Conservation (phyloP, 805 yeast genomes). For the Grigorovia jiainica region DNA sequence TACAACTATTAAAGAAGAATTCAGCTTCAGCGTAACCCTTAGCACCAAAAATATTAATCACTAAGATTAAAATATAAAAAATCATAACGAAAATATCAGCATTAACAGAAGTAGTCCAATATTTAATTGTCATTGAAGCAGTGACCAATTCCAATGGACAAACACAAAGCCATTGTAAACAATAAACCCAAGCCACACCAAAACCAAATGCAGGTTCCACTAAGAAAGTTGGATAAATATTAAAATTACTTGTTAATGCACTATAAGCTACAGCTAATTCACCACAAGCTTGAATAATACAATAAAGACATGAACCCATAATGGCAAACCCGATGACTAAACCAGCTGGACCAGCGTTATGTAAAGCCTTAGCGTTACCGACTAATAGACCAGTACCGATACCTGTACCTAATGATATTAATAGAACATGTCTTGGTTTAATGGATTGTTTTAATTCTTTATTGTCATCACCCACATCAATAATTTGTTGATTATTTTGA, state of each 20-base stretch:
- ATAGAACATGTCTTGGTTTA: constrained; percentile 49
- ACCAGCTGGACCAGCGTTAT: constrained; percentile 56
- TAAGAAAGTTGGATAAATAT: constrained; percentile 50
- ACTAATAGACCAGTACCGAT: constrained; percentile 71
- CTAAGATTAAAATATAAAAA: constrained; percentile 41
- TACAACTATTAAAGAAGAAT: constrained; percentile 47
- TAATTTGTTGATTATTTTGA: neutral
- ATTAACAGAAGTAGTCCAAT: constrained; percentile 41
- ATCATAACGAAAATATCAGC: constrained; percentile 51
- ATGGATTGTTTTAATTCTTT: constrained; percentile 24
- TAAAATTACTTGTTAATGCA: constrained; percentile 50
- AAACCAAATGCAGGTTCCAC: constrained; percentile 63
- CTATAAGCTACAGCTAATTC: constrained; percentile 62
- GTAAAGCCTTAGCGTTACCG: constrained; percentile 53
- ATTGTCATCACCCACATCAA: constrained; percentile 7
- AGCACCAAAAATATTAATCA: constrained; percentile 46
- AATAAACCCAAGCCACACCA: constrained; percentile 65
- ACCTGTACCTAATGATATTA: constrained; percentile 69
- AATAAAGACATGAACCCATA: constrained; percentile 52
- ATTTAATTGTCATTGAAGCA: constrained; percentile 46
- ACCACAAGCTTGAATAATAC: constrained; percentile 54
- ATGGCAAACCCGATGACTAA: constrained; percentile 47
- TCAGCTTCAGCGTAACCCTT: constrained; percentile 61
- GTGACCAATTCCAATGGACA: constrained; percentile 61
- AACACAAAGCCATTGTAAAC: constrained; percentile 53